These are phyloP conservation scores for Tripterygium wilfordii DNA, from an alignment of 177 flowering plant species.

Conservation along the genomic window DNA sequence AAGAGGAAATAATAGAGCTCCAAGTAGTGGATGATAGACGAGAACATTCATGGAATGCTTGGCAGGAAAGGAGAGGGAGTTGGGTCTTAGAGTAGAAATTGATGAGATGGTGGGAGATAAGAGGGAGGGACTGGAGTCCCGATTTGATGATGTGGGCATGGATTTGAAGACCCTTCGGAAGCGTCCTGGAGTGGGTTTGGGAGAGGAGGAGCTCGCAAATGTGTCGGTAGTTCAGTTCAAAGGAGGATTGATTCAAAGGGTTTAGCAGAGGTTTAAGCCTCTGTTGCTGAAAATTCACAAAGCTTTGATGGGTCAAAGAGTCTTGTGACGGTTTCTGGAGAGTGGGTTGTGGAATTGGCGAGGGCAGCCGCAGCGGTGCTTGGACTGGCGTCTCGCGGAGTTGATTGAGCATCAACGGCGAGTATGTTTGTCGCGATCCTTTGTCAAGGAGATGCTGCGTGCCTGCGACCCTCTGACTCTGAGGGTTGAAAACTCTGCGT, in stretches of 20 bases:
- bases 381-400: no score
- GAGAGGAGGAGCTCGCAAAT: constrained; percentile 52
- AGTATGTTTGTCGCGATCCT: no score
- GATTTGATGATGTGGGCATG: constrained; percentile 74
- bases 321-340: no score
- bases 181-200: constrained; percentile 43
- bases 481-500: no score
- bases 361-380: no score
- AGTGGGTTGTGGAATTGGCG: no score
- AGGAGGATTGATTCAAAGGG: constrained; percentile 20
- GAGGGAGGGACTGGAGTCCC: constrained; percentile 47
- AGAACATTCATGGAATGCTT: constrained; percentile 48
- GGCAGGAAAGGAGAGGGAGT: constrained; percentile 45
- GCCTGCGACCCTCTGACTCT: no score
- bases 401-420: no score
- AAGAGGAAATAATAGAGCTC: constrained; percentile 79
- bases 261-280: constrained; percentile 8
- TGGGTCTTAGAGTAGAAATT: constrained; percentile 85
- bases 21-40: constrained; percentile 53
- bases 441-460: no score
- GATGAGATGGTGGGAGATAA: constrained; percentile 70
- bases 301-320: no score
- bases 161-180: constrained; percentile 58
- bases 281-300: no score
- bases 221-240: constrained; percentile 34